These are phyloP conservation scores for Salix viminalis DNA, from an alignment of 345 rosid genomes.

Conservation along the genomic window DNA sequence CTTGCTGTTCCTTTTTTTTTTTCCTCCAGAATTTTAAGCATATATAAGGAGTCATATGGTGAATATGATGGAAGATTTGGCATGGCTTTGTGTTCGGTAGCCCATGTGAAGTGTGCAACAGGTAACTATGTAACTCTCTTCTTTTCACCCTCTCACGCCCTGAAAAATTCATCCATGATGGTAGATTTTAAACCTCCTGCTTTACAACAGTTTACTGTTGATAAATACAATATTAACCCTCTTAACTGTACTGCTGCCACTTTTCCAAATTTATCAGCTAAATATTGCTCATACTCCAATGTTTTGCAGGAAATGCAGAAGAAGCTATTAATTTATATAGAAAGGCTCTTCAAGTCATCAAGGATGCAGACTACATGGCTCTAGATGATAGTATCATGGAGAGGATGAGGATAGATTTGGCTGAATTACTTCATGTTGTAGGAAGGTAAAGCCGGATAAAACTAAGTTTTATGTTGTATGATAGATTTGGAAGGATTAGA, in stretches of 20 bases:
- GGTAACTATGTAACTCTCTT: constrained; percentile 35
- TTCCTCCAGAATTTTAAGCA: constrained; percentile 47
- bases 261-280: too few relatives aligned
- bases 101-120: constrained; percentile 68
- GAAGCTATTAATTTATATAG: constrained; percentile 65
- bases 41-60: constrained; percentile 58
- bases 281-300: constrained; percentile 9
- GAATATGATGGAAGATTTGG: constrained; percentile 75
- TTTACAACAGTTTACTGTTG: neutral
- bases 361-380: constrained; percentile 55
- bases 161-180: neutral
- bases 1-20: neutral
- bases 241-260: too few relatives aligned
- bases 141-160: neutral
- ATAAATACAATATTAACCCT: too few relatives aligned
- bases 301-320: constrained; percentile 54
- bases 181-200: neutral
- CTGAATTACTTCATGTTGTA: constrained; percentile 74
- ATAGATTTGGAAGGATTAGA: too few relatives aligned
- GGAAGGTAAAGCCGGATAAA: constrained; percentile 51
- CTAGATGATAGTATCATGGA: constrained; percentile 58
- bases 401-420: constrained; percentile 83
- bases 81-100: constrained; percentile 76
- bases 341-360: constrained; percentile 57
- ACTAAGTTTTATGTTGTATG: too few relatives aligned